phyloP scores from a whole-genome alignment of 1,139 yeast species.

The Geotrichum siamense region DNA sequence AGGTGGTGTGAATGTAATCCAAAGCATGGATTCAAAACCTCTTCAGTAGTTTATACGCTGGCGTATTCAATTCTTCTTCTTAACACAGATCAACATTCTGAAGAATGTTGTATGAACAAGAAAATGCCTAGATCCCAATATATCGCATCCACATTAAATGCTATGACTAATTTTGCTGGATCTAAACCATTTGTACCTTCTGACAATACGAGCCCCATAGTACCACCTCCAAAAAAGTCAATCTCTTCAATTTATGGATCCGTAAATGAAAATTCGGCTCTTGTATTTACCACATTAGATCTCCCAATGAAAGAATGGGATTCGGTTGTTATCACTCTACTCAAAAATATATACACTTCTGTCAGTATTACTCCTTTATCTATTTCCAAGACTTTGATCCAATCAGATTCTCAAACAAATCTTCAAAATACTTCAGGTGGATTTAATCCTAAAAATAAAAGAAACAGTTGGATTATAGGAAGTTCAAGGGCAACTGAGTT shows the following conservation, averaged over 20 bases:
- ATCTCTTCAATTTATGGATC: slow-evolving; percentile 15
- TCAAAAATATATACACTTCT: slow-evolving; percentile 28
- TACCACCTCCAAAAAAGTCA: too few species aligned
- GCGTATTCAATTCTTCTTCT: slow-evolving; percentile 66
- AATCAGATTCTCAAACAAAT: background rate
- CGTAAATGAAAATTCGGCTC: slow-evolving; percentile 2
- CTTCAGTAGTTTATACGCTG: slow-evolving; percentile 62
- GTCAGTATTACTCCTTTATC: slow-evolving; percentile 28
- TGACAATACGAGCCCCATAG: too few species aligned
- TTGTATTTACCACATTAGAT: background rate
- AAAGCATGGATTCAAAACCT: slow-evolving; percentile 43
- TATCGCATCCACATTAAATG: slow-evolving; percentile 25
- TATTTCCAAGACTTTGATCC: slow-evolving; percentile 19
- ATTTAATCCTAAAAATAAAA: slow-evolving; percentile 3
- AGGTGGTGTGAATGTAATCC: slow-evolving; percentile 56
- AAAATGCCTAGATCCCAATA: slow-evolving; percentile 35
- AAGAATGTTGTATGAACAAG: slow-evolving; percentile 28
- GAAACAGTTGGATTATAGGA: slow-evolving; percentile 25
- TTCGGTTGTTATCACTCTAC: slow-evolving; percentile 21
- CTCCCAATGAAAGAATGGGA: slow-evolving; percentile 28
- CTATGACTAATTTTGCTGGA: slow-evolving; percentile 16
- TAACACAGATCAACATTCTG: slow-evolving; percentile 41
- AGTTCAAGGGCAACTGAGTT: background rate
- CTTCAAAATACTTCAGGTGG: background rate
- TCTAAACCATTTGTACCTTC: too few species aligned